These are phyloP conservation scores for Salmacisia buchloeana DNA, from an alignment of 1,284 basidiomycete species.

Conservation along the genomic window DNA sequence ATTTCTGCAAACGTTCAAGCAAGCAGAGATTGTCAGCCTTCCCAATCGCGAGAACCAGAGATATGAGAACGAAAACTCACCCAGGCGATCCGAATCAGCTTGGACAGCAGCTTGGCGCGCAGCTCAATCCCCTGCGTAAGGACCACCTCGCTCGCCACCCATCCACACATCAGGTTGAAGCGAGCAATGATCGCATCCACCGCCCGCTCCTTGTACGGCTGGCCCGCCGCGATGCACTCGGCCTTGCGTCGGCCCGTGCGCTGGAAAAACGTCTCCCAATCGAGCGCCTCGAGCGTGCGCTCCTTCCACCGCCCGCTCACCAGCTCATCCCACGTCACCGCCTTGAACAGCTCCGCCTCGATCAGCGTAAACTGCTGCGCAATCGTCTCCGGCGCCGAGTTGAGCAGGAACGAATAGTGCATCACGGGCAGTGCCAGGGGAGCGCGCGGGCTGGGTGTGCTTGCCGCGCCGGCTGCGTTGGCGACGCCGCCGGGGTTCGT, in stretches of 20 bases:
- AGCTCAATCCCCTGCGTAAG: slow-evolving; percentile 55
- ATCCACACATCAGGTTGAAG: slow-evolving; percentile 79
- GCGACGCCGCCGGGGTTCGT: background rate
- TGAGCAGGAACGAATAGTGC: slow-evolving; percentile 39
- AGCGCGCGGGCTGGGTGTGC: slow-evolving; percentile 8
- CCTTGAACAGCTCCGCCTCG: slow-evolving; percentile 76
- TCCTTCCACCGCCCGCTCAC: slow-evolving; percentile 56
- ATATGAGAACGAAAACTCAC: no score
- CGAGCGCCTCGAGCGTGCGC: slow-evolving; percentile 61
- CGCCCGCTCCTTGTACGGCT: slow-evolving; percentile 24
- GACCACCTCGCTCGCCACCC: slow-evolving; percentile 70
- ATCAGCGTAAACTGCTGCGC: slow-evolving; percentile 79
- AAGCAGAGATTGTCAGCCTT: background rate
- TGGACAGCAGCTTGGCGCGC: slow-evolving; percentile 64
- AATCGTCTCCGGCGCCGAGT: slow-evolving; percentile 58
- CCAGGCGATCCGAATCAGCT: slow-evolving; percentile 81
- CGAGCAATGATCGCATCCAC: slow-evolving; percentile 67
- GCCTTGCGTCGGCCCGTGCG: slow-evolving; percentile 67
- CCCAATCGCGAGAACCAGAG: background rate
- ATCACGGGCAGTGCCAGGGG: slow-evolving; percentile 18
- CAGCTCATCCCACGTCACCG: slow-evolving; percentile 75
- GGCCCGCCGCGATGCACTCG: slow-evolving; percentile 55
- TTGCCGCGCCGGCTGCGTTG: background rate
- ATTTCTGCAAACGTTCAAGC: slow-evolving; percentile 63
- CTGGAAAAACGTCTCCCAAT: slow-evolving; percentile 76